Percentiles rank a stretch among this genome's conserved stretches.
These are phyloP conservation scores for Allantophomopsis cytisporea DNA, from an alignment of 2,329 filamentous ascomycete species.

Conservation along the genomic window DNA sequence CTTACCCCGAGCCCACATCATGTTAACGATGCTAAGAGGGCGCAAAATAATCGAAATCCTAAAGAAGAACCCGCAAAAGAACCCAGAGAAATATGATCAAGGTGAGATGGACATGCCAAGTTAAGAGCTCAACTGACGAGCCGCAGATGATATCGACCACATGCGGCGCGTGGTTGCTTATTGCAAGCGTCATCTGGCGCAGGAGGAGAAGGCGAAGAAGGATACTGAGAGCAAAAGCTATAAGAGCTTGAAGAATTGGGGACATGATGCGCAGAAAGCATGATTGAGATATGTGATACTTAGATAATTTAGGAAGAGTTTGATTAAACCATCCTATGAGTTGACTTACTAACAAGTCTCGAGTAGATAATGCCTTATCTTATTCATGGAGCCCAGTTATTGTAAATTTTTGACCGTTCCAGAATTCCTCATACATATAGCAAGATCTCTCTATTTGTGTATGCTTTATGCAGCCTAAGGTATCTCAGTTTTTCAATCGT, in stretches of 20 bases:
- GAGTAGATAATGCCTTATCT: too few species aligned
- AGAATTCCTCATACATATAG: too few species aligned
- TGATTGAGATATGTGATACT: not conserved
- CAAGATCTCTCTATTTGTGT: too few species aligned
- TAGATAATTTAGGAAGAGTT: too few species aligned
- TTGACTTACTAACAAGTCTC: too few species aligned
- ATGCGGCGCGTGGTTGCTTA: conserved; percentile 52
- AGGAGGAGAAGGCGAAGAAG: conserved; percentile 43
- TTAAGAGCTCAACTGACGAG: too few species aligned
- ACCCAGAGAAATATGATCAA: conserved; percentile 40
- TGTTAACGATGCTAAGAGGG: conserved; percentile 25
- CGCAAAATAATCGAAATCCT: conserved; percentile 50
- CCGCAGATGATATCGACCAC: conserved; percentile 34
- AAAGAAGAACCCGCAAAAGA: conserved; percentile 44
- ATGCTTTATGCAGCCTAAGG: too few species aligned
- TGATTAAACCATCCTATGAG: too few species aligned
- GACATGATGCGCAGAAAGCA: conserved; percentile 36
- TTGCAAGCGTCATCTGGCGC: conserved; percentile 52
- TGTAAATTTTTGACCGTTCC: too few species aligned
- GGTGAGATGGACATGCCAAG: conserved; percentile 11
- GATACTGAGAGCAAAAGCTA: conserved; percentile 33
- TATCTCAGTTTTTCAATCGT: too few species aligned
- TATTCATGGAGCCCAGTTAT: too few species aligned
- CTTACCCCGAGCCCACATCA: too few species aligned
- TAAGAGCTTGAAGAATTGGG: conserved; percentile 49